phyloP scores from a whole-genome alignment of 345 rosid species.

The Cardamine resedifolia region DNA sequence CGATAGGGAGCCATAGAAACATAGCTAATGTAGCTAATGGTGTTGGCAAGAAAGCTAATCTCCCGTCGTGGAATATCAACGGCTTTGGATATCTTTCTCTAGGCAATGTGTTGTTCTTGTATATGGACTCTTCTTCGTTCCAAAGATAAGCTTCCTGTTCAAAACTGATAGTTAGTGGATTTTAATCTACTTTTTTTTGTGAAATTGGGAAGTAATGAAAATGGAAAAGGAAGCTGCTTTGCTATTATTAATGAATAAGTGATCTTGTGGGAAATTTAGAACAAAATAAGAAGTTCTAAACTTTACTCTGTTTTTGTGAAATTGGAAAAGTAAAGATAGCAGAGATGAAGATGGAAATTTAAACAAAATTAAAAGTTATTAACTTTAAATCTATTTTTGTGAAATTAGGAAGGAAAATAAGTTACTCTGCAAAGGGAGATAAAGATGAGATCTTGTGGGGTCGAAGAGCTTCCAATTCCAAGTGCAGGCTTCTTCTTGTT shows the following conservation, averaged over 20 bases:
- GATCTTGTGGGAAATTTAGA: neutral
- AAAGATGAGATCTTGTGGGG: conserved; percentile 57
- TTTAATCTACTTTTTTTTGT: neutral
- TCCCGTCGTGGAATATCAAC: conserved; percentile 87
- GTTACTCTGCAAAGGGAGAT: conserved; percentile 55
- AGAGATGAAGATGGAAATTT: neutral
- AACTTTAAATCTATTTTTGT: neutral
- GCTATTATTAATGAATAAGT: neutral
- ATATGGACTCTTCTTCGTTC: conserved; percentile 48
- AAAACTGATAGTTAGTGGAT: neutral
- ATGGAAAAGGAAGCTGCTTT: neutral
- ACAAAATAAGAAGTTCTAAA: neutral
- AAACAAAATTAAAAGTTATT: neutral
- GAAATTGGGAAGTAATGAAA: neutral
- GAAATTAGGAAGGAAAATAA: neutral
- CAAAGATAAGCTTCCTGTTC: conserved; percentile 73
- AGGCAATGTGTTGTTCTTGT: conserved; percentile 45
- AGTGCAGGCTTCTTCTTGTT: conserved; percentile 60
- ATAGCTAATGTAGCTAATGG: conserved; percentile 67
- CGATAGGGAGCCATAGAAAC: conserved; percentile 83
- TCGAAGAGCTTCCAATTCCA: conserved; percentile 51
- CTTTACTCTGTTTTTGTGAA: neutral
- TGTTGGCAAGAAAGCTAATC: conserved; percentile 93
- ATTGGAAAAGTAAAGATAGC: neutral
- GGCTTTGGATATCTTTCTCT: conserved; percentile 88